A percentile compares a stretch with the other conserved stretches of the same genome.
Conservation (phyloP, 371 early-diverging fungal species). For the Nematocida sp. region DNA sequence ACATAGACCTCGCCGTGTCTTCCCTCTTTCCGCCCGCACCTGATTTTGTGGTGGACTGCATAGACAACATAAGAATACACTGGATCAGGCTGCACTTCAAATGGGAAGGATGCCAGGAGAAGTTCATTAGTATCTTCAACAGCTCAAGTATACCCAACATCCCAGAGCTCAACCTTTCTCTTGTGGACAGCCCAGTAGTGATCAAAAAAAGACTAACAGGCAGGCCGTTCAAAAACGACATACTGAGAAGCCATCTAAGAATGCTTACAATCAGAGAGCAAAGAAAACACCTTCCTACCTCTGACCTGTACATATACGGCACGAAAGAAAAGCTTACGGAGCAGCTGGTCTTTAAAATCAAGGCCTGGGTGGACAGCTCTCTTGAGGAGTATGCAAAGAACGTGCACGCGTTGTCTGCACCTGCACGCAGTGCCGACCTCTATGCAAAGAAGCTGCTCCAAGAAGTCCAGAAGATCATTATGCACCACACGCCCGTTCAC, state of each 20-base stretch:
- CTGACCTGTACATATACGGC: constrained; percentile 33
- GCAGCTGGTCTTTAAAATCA: constrained; percentile 6
- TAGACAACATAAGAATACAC: constrained; percentile 17
- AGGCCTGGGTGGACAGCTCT: constrained; percentile 1
- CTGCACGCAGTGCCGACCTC: neutral
- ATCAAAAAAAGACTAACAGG: neutral
- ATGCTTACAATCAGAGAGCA: constrained; percentile 31
- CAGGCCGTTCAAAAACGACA: neutral
- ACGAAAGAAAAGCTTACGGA: constrained; percentile 18
- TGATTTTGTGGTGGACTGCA: constrained; percentile 15
- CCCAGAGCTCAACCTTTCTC: constrained; percentile 10
- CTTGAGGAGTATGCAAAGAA: neutral
- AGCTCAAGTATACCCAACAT: constrained; percentile 28
- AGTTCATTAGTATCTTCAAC: constrained; percentile 16
- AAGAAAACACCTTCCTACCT: neutral
- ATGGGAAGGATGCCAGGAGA: constrained; percentile 17
- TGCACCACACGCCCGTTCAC: neutral
- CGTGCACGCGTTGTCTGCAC: neutral
- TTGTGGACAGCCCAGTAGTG: neutral
- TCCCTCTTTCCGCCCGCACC: constrained; percentile 24
- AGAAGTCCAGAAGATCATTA: neutral
- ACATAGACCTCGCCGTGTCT: constrained; percentile 26
- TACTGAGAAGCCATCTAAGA: constrained; percentile 37
- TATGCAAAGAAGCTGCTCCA: neutral
- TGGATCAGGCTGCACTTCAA: constrained; percentile 41